These are phyloP conservation scores for Fusarium sp. DNA, from an alignment of 2,329 filamentous ascomycete species.

Conservation along the genomic window DNA sequence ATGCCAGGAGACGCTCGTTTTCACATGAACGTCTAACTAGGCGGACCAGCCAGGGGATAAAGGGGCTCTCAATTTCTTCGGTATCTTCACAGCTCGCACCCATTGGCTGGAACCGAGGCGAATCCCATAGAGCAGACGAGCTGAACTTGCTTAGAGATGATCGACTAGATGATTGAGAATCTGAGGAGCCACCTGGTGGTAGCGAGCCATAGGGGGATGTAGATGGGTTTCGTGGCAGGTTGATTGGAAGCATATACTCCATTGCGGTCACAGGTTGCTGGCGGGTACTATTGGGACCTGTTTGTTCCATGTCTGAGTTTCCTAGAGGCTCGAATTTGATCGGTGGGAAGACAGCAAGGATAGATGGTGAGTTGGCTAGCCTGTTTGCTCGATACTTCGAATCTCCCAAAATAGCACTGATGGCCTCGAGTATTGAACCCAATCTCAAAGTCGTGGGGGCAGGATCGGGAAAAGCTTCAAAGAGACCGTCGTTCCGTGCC, in stretches of 20 bases:
- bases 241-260: conserved; percentile 71
- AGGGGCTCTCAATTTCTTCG: conserved; percentile 76
- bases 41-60: conserved; percentile 80
- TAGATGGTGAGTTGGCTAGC: conserved; percentile 75
- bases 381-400: conserved; percentile 84
- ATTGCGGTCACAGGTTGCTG: conserved; percentile 59
- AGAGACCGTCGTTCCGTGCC: conserved; percentile 66
- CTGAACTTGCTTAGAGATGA: conserved; percentile 50
- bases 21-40: conserved; percentile 70
- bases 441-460: conserved; percentile 72
- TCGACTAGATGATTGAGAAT: conserved; percentile 50
- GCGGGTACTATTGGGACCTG: conserved; percentile 62
- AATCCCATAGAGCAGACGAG: conserved; percentile 51
- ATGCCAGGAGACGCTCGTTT: conserved; percentile 75
- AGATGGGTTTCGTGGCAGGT: conserved; percentile 52
- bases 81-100: conserved; percentile 53
- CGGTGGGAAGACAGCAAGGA: conserved; percentile 77
- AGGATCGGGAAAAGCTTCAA: conserved; percentile 71
- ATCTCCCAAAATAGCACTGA: conserved; percentile 80
- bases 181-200: conserved; percentile 30
- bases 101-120: conserved; percentile 49
- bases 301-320: conserved; percentile 65
- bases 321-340: conserved; percentile 65
- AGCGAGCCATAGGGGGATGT: conserved; percentile 41
- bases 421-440: conserved; percentile 79